These are phyloP conservation scores for Tephrocybe rancida DNA, from an alignment of 768 basidiomycete genomes.

Conservation along the genomic window DNA sequence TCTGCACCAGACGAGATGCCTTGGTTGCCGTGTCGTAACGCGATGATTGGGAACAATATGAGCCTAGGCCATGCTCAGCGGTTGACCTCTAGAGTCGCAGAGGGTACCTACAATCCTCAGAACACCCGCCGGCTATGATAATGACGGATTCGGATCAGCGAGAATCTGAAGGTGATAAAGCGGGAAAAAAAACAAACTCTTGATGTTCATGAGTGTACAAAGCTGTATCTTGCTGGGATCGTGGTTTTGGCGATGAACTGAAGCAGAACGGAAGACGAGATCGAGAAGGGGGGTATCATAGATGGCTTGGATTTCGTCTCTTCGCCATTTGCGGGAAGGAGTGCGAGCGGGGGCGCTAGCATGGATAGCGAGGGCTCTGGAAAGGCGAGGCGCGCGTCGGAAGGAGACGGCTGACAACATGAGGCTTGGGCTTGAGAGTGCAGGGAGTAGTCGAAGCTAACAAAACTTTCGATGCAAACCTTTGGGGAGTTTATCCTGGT, in stretches of 20 bases:
- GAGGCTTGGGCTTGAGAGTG: background rate
- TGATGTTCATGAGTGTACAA: constrained; percentile 98
- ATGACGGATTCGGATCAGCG: constrained; percentile 10
- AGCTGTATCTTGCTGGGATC: constrained; percentile 92
- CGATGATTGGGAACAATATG: constrained; percentile 98
- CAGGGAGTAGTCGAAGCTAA: background rate
- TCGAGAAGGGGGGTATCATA: constrained; percentile 88
- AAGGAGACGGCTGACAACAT: constrained; percentile 43
- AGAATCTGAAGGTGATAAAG: constrained; percentile 24
- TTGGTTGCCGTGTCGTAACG: constrained; percentile 87
- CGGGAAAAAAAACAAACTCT: constrained; percentile 66
- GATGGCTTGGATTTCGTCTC: constrained; percentile 79
- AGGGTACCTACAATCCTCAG: constrained; percentile 81
- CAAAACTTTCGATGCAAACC: background rate
- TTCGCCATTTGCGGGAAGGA: constrained; percentile 68
- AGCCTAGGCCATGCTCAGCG: constrained; percentile 51
- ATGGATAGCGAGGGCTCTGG: constrained; percentile 66
- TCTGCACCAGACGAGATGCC: constrained; percentile 83
- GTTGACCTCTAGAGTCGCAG: constrained; percentile 5
- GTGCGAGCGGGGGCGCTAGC: constrained; percentile 34
- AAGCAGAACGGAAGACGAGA: constrained; percentile 84
- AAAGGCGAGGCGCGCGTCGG: constrained; percentile 30
- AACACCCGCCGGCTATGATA: constrained; percentile 83
- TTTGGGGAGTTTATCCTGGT: background rate
- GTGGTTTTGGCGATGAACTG: constrained; percentile 84